Evolutionary conservation across 148 eudicot genomes (phyloP), one percentile per base, ranked within the genome.

Genomic region (Oxyria digyna): DNA sequence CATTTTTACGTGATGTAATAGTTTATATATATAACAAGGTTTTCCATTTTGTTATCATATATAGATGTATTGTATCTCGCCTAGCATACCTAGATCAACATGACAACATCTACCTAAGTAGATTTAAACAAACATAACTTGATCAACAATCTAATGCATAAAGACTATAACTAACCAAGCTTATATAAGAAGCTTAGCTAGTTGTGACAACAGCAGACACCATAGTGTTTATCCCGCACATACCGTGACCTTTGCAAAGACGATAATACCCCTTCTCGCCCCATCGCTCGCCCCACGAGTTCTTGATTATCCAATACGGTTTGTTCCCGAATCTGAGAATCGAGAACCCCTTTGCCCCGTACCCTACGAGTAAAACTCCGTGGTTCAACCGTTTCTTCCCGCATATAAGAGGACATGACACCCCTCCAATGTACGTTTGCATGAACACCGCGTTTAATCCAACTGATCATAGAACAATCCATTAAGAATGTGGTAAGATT

Each of bases 341-440:
- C 6, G 98, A 87, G 79, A 72, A 89, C 17, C 98, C 96, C 41
- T 75, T 85, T 0, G 84, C 70, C 4, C 91, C 91, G 9, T 93
- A 93, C 1, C 98, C 98, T 1, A 89, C 96, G 0, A 93, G 87
- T 17, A 93, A 65, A 10, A 93, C 98, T 1, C 96, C 96, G 8
- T 89, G 98, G 72, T 93, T 85, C 54, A 93, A 4, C 77, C 71
- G 76, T 37, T 62, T 78, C 85, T 89, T 92, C 9, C 84, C 78
- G 46, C 98, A 89, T 11, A 89, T 86, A 1, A 87, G 68, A 3
- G 98, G 98, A 18, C 96, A 93, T 0, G 98, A 93, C 0, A 93
- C 96, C 12, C 98, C 98, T 0, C 98, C 85, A 1, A 87, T 81
- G 72, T 92, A 92, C 4, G 98, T 93, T 81, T 92, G 98, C 98